Percentiles rank a stretch among this genome's conserved stretches.
phyloP scores from a whole-genome alignment of 2,329 filamentous ascomycete genomes.

The Epichloe elymi region DNA sequence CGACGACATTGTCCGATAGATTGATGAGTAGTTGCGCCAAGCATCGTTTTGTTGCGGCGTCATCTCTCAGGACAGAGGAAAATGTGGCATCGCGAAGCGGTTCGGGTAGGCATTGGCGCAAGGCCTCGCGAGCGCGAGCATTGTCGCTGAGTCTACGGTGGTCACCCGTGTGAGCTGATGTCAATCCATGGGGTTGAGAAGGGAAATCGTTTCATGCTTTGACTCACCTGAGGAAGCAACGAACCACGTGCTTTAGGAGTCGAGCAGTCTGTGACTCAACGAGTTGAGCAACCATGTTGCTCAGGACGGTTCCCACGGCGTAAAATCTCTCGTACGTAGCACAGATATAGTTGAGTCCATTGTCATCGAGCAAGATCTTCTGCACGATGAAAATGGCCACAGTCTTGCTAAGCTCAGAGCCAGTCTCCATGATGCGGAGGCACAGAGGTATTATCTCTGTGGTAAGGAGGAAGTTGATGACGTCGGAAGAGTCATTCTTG shows the following conservation, averaged over 20 bases:
- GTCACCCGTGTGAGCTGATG: slow-evolving; percentile 8
- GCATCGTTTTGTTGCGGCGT: slow-evolving; percentile 94
- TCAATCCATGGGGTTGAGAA: background rate
- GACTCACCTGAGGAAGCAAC: slow-evolving; percentile 83
- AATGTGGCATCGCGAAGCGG: slow-evolving; percentile 98
- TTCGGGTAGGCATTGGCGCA: slow-evolving; percentile 91
- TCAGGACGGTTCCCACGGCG: slow-evolving; percentile 89
- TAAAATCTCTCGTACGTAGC: slow-evolving; percentile 98
- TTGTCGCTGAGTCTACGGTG: slow-evolving; percentile 74
- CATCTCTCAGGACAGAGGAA: slow-evolving; percentile 87
- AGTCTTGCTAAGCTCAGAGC: slow-evolving; percentile 95
- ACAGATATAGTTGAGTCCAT: slow-evolving; percentile 94
- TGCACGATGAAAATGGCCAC: slow-evolving; percentile 99
- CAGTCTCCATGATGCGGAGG: slow-evolving; percentile 97
- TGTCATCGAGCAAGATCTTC: slow-evolving; percentile 94
- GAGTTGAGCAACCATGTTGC: slow-evolving; percentile 96
- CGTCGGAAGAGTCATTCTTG: slow-evolving; percentile 96
- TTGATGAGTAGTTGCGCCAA: slow-evolving; percentile 96
- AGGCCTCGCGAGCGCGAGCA: slow-evolving; percentile 82
- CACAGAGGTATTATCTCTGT: slow-evolving; percentile 98
- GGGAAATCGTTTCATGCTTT: background rate
- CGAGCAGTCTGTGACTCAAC: slow-evolving; percentile 96
- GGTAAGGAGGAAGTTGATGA: slow-evolving; percentile 96
- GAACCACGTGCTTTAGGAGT: slow-evolving; percentile 90
- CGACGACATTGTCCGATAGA: slow-evolving; percentile 73